Conservation (phyloP, 176 grass and related monocot genomes). For the Rhynchospora tenuis region DNA sequence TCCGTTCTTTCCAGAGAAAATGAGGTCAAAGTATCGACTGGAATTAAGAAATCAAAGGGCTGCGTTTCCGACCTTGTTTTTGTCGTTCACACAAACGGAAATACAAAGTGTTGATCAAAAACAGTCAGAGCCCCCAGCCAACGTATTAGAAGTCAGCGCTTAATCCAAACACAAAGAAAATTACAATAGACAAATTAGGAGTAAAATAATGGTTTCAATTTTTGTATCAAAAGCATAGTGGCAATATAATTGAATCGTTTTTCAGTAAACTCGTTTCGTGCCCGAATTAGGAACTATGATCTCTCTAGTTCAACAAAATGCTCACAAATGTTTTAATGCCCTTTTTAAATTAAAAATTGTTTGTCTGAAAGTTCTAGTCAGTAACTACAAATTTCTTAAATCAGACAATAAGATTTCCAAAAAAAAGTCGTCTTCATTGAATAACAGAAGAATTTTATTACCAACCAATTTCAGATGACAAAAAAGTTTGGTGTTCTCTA, state of each 20-base stretch:
- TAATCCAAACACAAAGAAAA: background rate
- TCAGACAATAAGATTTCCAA: background rate
- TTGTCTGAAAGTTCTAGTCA: background rate
- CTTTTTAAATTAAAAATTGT: background rate
- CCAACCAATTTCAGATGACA: background rate
- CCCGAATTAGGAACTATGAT: background rate
- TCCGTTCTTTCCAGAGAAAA: background rate
- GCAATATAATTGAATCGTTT: background rate
- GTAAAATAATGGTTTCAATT: background rate
- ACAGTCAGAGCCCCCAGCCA: background rate
- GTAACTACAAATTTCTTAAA: background rate
- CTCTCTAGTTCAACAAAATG: background rate
- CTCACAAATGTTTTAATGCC: background rate
- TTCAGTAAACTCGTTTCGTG: background rate
- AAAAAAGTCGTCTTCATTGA: background rate
- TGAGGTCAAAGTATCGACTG: background rate
- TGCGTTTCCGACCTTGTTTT: background rate
- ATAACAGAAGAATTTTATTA: background rate
- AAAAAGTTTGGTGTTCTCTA: background rate
- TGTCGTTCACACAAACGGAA: background rate
- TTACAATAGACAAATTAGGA: background rate
- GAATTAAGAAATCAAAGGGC: background rate
- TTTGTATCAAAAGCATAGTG: background rate
- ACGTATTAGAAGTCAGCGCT: background rate
- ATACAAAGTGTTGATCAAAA: background rate